Conservation (phyloP, 2,329 filamentous ascomycete species). For the Anisogramma anomala region DNA sequence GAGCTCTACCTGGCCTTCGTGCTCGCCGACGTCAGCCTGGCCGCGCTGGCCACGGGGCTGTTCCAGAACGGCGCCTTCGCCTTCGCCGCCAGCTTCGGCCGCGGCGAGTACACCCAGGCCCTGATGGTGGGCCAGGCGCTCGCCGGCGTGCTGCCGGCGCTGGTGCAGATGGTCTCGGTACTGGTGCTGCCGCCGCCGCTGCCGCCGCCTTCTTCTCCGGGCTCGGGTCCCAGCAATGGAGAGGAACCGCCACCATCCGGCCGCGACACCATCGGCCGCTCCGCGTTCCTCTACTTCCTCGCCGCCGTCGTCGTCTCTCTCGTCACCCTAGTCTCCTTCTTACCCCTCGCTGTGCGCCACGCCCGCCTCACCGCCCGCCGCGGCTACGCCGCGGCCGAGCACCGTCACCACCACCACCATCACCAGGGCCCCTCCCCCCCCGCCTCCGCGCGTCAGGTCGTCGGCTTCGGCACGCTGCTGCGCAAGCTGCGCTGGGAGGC, state of each 20-base stretch:
- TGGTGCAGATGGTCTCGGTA: constrained; percentile 78
- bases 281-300: constrained; percentile 84
- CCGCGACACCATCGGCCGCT: constrained; percentile 38
- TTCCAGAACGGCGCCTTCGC: constrained; percentile 93
- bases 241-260: constrained; percentile 14
- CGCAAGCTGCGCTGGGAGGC: constrained; percentile 70
- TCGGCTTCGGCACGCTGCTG: constrained; percentile 53
- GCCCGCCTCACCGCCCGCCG: constrained; percentile 39
- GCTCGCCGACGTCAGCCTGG: constrained; percentile 67
- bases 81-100: constrained; percentile 74
- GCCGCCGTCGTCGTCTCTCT: constrained; percentile 71
- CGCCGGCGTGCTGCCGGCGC: constrained; percentile 77
- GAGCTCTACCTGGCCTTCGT: constrained; percentile 67
- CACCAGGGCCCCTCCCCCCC: constrained; percentile 42
- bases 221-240: constrained; percentile 16
- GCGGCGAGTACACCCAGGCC: constrained; percentile 83
- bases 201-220: neutral
- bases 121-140: constrained; percentile 94
- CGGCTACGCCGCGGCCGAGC: constrained; percentile 19
- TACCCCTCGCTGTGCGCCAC: constrained; percentile 57
- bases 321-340: constrained; percentile 58
- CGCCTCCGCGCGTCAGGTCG: constrained; percentile 36
- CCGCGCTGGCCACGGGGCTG: constrained; percentile 69
- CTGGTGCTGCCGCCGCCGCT: constrained; percentile 47
- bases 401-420: constrained; percentile 35